Conservation (phyloP, 768 basidiomycete species). For the Favolaschia claudopus region DNA sequence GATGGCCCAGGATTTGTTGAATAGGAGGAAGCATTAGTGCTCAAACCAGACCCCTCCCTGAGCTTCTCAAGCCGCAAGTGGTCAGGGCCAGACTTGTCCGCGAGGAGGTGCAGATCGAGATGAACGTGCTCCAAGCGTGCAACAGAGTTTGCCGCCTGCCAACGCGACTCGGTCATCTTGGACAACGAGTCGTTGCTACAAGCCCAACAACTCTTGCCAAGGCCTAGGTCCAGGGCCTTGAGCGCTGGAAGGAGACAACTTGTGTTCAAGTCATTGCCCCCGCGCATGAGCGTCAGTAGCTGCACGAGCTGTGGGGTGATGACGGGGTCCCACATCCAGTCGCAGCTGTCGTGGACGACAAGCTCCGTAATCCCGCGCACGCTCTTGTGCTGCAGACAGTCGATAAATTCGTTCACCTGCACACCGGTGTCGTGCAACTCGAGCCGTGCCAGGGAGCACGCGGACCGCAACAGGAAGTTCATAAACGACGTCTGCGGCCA, state of each 20-base stretch:
- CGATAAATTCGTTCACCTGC: constrained; percentile 35
- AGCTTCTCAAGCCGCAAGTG: constrained; percentile 37
- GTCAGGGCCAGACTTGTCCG: constrained; percentile 39
- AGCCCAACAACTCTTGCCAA: constrained; percentile 39
- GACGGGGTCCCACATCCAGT: constrained; percentile 44
- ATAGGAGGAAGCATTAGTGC: too few relatives aligned
- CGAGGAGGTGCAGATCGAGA: constrained; percentile 35
- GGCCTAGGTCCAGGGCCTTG: constrained; percentile 34
- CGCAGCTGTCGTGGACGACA: constrained; percentile 40
- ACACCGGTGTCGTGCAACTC: constrained; percentile 44
- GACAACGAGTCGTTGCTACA: constrained; percentile 39
- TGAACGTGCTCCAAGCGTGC: constrained; percentile 38
- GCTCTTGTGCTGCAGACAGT: constrained; percentile 35
- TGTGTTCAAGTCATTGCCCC: background rate
- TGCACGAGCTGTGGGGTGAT: constrained; percentile 38
- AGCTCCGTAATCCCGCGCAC: constrained; percentile 38
- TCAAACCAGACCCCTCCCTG: too few relatives aligned
- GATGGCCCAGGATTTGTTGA: too few relatives aligned
- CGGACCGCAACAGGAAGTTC: constrained; percentile 40
- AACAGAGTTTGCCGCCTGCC: constrained; percentile 32
- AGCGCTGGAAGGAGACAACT: constrained; percentile 36
- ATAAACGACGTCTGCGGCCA: constrained; percentile 44
- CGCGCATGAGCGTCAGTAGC: constrained; percentile 32
- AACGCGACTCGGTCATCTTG: constrained; percentile 46
- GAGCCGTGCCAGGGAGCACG: constrained; percentile 36